Conservation (phyloP, 352 stramenopile species). For the Phytopythium mirpurense region DNA sequence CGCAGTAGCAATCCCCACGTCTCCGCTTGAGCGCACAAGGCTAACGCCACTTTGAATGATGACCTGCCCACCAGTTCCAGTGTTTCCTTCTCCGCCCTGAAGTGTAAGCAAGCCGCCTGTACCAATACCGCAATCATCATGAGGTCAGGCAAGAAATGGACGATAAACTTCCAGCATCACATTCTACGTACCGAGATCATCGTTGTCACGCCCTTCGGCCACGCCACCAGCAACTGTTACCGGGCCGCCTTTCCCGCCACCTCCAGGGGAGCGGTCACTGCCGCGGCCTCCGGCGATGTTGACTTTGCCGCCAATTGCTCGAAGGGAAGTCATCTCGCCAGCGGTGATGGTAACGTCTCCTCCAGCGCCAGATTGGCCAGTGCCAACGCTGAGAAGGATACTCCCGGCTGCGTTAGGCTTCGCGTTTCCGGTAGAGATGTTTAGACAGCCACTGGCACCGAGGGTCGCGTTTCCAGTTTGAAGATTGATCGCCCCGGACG, state of each 20-base stretch:
- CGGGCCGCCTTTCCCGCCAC: conserved; percentile 52
- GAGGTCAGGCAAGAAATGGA: conserved; percentile 3
- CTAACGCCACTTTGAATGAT: conserved; percentile 36
- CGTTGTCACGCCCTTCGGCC: conserved; percentile 31
- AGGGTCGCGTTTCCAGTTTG: conserved; percentile 64
- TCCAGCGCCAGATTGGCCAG: conserved; percentile 77
- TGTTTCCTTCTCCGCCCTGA: conserved; percentile 36
- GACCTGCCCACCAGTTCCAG: conserved; percentile 47
- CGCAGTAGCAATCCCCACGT: conserved; percentile 49
- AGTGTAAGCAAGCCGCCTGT: conserved; percentile 39
- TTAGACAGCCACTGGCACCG: conserved; percentile 67
- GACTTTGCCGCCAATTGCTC: conserved; percentile 44
- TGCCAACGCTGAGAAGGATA: conserved; percentile 74
- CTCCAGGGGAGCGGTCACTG: conserved; percentile 28
- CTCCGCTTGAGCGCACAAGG: conserved; percentile 42
- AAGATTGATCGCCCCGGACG: conserved; percentile 70
- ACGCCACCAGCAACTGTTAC: conserved; percentile 52
- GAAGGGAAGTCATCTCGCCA: conserved; percentile 42
- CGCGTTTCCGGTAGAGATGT: conserved; percentile 69
- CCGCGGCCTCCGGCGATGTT: conserved; percentile 44
- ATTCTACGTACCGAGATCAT: conserved; percentile 35
- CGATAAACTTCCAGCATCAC: conserved; percentile 5
- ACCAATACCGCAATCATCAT: not conserved
- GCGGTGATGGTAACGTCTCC: conserved; percentile 70
- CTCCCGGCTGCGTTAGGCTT: conserved; percentile 67